Evolutionary conservation across 305 asterid species (phyloP).

Genomic region (Plantago coronopus): DNA sequence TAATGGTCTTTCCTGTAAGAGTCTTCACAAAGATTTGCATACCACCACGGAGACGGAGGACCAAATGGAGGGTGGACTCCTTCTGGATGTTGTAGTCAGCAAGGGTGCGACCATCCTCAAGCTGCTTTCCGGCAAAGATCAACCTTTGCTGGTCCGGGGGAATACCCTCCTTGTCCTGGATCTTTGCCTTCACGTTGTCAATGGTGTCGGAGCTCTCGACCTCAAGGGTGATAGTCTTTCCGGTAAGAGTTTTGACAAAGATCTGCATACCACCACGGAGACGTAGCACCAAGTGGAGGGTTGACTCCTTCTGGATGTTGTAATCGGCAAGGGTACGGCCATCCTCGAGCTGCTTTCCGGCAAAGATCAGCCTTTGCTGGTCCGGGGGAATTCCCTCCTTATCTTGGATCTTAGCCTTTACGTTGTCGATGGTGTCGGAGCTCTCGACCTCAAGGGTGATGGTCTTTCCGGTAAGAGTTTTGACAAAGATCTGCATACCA

Average conservation of each 20-base stretch:
- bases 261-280: conserved; percentile 54
- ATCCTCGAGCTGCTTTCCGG: conserved; percentile 46
- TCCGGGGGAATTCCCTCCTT: conserved; percentile 43
- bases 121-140: conserved; percentile 41
- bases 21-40: too few species aligned
- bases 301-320: conserved; percentile 41
- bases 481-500: conserved; percentile 57
- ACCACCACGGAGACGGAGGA: too few species aligned
- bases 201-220: conserved; percentile 48
- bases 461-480: conserved; percentile 48
- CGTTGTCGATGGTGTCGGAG: conserved; percentile 48
- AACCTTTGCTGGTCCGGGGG: conserved; percentile 50
- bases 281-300: conserved; percentile 37
- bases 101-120: conserved; percentile 38
- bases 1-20: too few species aligned
- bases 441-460: conserved; percentile 51
- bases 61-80: conserved; percentile 27
- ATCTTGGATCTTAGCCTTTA: conserved; percentile 42
- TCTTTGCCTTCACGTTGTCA: conserved; percentile 44
- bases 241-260: conserved; percentile 41
- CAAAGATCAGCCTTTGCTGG: conserved; percentile 38
- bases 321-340: conserved; percentile 46
- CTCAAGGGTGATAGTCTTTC: conserved; percentile 40
- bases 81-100: conserved; percentile 51
- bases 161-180: conserved; percentile 44